phyloP scores from a whole-genome alignment of 2,329 filamentous ascomycete genomes.

The Aspergillus costaricaensis region DNA sequence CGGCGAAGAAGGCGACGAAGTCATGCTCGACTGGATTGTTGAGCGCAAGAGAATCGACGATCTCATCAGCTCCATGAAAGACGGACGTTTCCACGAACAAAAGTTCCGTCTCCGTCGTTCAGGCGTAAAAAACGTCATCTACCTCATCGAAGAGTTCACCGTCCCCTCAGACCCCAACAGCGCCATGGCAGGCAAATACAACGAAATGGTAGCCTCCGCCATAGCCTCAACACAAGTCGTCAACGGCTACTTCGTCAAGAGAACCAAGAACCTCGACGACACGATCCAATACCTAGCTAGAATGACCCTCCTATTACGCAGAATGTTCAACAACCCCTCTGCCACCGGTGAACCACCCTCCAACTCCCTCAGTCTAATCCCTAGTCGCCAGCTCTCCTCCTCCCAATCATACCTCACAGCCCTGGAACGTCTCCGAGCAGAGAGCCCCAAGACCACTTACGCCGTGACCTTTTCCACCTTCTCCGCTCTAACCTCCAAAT shows the following conservation, averaged over 20 bases:
- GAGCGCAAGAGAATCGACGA: constrained; percentile 81
- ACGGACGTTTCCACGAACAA: constrained; percentile 80
- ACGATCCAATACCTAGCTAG: constrained; percentile 73
- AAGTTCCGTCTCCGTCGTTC: constrained; percentile 75
- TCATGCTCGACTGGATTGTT: constrained; percentile 77
- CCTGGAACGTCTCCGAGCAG: constrained; percentile 59
- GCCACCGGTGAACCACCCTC: constrained; percentile 9
- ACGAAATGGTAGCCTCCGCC: constrained; percentile 69
- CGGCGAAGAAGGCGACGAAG: constrained; percentile 62
- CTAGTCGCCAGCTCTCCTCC: constrained; percentile 60
- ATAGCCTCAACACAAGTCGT: constrained; percentile 77
- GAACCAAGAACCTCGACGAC: constrained; percentile 73
- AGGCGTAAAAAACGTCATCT: constrained; percentile 74
- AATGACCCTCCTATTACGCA: constrained; percentile 69
- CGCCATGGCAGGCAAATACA: constrained; percentile 51
- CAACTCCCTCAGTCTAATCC: constrained; percentile 61
- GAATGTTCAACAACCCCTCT: constrained; percentile 54
- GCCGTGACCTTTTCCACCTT: constrained; percentile 72
- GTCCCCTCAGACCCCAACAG: constrained; percentile 57
- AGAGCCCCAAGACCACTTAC: constrained; percentile 51
- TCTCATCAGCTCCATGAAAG: constrained; percentile 76
- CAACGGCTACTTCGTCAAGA: constrained; percentile 76
- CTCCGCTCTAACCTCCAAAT: constrained; percentile 72
- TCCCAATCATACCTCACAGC: constrained; percentile 67
- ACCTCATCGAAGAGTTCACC: constrained; percentile 73